These are phyloP conservation scores for Citrus sp. DNA, from an alignment of 345 rosid species.

Conservation along the genomic window DNA sequence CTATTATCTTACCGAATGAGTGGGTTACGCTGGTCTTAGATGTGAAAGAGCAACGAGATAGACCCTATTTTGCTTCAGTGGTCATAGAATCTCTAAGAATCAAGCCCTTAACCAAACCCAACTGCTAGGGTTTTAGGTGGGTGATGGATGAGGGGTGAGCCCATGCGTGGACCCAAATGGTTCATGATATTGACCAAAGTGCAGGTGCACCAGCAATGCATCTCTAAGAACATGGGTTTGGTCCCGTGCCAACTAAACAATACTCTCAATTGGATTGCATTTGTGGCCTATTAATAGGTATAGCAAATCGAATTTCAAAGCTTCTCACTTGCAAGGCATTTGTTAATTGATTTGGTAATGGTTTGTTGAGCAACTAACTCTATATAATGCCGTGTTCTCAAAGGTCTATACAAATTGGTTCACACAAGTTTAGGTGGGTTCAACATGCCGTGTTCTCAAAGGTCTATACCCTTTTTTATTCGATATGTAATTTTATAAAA, in stretches of 20 bases:
- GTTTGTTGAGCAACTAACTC: not conserved
- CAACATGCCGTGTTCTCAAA: not conserved
- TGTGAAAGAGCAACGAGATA: not conserved
- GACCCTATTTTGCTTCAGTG: conserved; percentile 10
- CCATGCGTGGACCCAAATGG: not conserved
- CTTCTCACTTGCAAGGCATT: not conserved
- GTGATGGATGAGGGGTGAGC: not conserved
- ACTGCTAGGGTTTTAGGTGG: not conserved
- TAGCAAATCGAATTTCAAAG: not conserved
- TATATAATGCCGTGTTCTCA: not conserved
- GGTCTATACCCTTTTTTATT: not conserved
- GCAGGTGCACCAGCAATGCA: not conserved
- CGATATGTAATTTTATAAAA: not conserved
- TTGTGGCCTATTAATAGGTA: not conserved
- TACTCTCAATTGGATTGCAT: not conserved
- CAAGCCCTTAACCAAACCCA: not conserved
- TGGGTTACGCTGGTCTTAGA: not conserved
- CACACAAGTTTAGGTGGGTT: not conserved
- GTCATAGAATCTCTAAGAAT: not conserved
- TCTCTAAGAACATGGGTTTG: conserved; percentile 9
- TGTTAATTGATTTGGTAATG: not conserved
- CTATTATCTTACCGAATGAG: not conserved
- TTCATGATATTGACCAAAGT: not conserved
- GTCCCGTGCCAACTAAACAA: conserved; percentile 2
- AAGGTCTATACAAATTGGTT: not conserved